Evolutionary conservation across 78 protist genomes (phyloP), one percentile per base, ranked within the genome.

Genomic region (Chrysochromulina tobinii): DNA sequence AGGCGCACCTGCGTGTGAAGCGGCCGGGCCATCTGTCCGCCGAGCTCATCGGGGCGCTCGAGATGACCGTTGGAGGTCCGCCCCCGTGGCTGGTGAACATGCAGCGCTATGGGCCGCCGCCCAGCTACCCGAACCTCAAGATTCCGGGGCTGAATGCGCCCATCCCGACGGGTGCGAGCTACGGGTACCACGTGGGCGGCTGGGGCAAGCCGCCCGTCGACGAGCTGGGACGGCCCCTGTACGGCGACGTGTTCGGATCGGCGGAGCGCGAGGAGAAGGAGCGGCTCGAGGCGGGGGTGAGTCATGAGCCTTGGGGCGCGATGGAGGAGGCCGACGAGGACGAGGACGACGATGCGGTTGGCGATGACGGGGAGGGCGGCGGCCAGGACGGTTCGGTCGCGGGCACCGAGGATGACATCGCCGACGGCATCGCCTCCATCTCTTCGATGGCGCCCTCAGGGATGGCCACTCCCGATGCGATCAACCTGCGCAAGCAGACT

Each of bases 141-240:
- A 93, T 99, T 18, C 98, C 99, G 0, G 98, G 99, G n/a, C 95
- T 99, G 20, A 98, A 98, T 73, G 98, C 99, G 15, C 99, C 99
- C 3, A 93, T 99, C 20, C 99, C 99, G 0, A 90, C 81, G 61
- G 99, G 99, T 48, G 98, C 98, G 0, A 68, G 81, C 53, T 96
- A 92, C 55, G 98, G 98, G 18, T 87, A 83, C 61, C 94, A 89
- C 64, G 92, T 95, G 0, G 99, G 99, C 38, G 97, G 96, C 18
- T 98, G 99, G 99, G 99, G 99, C 79, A 93, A 92, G 89, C 96
- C 98, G n/a, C 98, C 99, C 27, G 96, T 96, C 61, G 97, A 98
- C 86, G 97, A 93, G 72, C 1, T 87, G 18, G 84, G 93, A 48
- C 66, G 85, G 15, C 98, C 99, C n/a, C 89, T 96, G 4, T 97